Evolutionary conservation across 805 yeast species (phyloP).

Genomic region (Saturnispora serradocipensis): DNA sequence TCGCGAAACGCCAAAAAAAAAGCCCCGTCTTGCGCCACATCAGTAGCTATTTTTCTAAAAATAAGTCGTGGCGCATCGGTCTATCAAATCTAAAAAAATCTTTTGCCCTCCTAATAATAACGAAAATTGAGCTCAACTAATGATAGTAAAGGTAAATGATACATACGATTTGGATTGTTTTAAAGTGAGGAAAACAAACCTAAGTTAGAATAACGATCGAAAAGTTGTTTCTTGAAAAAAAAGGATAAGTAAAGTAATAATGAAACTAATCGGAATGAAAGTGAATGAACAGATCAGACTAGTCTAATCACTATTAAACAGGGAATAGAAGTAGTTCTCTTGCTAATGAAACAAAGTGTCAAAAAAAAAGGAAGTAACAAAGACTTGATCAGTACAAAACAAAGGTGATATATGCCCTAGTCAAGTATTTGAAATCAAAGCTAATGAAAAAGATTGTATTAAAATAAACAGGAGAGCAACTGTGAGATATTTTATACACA

Average conservation of each 20-base stretch:
- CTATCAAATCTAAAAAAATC: background rate
- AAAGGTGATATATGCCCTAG: background rate
- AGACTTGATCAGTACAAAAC: background rate
- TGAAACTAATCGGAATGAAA: background rate
- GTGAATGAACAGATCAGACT: background rate
- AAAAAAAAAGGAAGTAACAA: background rate
- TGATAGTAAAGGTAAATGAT: background rate
- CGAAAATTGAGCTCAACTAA: background rate
- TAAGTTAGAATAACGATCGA: background rate
- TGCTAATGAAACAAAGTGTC: background rate
- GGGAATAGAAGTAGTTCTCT: background rate
- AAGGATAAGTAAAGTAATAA: background rate
- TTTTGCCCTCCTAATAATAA: background rate
- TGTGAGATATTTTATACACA: background rate
- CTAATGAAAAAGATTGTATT: background rate
- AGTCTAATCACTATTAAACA: background rate
- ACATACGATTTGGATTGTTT: background rate
- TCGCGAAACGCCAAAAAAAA: background rate
- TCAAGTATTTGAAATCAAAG: background rate
- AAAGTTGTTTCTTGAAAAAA: background rate
- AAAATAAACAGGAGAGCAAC: background rate
- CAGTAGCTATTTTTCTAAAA: background rate
- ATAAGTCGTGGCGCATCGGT: background rate
- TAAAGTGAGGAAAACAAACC: background rate
- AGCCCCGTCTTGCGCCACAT: background rate